Evolutionary conservation across 2,329 filamentous ascomycete genomes (phyloP).

Genomic region (Hypoxylon sp.): DNA sequence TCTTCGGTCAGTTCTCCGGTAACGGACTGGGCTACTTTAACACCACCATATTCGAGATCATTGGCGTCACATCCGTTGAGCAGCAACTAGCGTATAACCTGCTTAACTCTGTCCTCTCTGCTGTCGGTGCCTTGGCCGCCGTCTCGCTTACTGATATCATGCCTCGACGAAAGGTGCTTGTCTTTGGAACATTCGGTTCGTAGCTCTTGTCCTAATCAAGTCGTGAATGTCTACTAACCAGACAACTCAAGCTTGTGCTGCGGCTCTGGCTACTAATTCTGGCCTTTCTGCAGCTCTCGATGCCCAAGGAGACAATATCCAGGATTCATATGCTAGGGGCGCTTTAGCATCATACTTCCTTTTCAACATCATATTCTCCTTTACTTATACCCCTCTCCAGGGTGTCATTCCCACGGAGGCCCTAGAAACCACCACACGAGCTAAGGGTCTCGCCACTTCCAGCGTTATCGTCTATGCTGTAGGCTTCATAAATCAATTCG

Average conservation of each 20-base stretch:
- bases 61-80: slow-evolving; percentile 56
- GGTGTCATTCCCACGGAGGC: slow-evolving; percentile 64
- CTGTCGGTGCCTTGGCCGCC: slow-evolving; percentile 61
- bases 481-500: slow-evolving; percentile 65
- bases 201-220: slow-evolving; percentile 18
- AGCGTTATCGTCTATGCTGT: slow-evolving; percentile 62
- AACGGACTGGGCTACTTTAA: slow-evolving; percentile 68
- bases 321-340: slow-evolving; percentile 58
- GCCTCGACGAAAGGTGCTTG: slow-evolving; percentile 63
- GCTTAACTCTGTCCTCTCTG: slow-evolving; percentile 63
- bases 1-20: slow-evolving; percentile 67
- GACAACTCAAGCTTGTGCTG: slow-evolving; percentile 55
- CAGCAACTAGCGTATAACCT: slow-evolving; percentile 63
- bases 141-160: slow-evolving; percentile 62
- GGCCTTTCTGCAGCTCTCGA: slow-evolving; percentile 60
- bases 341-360: slow-evolving; percentile 65
- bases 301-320: slow-evolving; percentile 52
- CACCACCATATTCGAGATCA: slow-evolving; percentile 61
- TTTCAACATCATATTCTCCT: slow-evolving; percentile 65
- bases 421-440: slow-evolving; percentile 64
- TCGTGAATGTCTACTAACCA: slow-evolving; percentile 21
- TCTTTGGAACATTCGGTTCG: slow-evolving; percentile 60
- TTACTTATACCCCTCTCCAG: slow-evolving; percentile 66
- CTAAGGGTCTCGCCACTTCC: slow-evolving; percentile 63
- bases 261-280: slow-evolving; percentile 62